A percentile compares a stretch with the other conserved stretches of the same genome.
These are phyloP conservation scores for Penicillium hordei DNA, from an alignment of 2,329 filamentous ascomycete genomes.

Conservation along the genomic window DNA sequence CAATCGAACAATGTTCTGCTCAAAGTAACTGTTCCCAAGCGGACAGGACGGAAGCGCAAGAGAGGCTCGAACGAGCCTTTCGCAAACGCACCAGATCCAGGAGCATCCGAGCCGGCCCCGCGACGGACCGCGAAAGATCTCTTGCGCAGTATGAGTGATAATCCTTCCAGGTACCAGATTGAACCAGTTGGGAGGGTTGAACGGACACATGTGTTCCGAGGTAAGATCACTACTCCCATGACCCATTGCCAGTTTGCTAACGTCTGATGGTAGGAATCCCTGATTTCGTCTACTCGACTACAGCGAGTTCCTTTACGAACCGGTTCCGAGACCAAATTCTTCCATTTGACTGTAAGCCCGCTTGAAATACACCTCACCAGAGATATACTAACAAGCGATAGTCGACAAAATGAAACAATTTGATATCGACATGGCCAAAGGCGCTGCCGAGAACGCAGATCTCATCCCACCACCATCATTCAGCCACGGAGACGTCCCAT, in stretches of 20 bases:
- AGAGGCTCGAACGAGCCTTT: constrained; percentile 70
- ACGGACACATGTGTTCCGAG: constrained; percentile 82
- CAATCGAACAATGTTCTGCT: constrained; percentile 80
- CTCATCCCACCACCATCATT: constrained; percentile 79
- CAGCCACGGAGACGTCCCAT: constrained; percentile 70
- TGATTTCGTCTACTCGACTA: constrained; percentile 80
- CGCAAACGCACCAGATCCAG: constrained; percentile 42
- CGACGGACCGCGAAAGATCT: constrained; percentile 29
- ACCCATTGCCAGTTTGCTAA: background rate
- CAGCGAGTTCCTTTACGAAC: constrained; percentile 66
- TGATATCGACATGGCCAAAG: constrained; percentile 63
- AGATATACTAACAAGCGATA: constrained; percentile 25
- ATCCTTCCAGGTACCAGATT: constrained; percentile 63
- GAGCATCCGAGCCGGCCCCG: constrained; percentile 18
- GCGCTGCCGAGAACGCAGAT: constrained; percentile 61
- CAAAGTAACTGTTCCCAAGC: constrained; percentile 80
- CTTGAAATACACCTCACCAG: background rate
- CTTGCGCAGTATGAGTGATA: constrained; percentile 64
- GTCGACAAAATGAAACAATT: constrained; percentile 64
- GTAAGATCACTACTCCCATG: constrained; percentile 38
- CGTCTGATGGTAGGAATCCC: constrained; percentile 58
- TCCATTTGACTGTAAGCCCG: constrained; percentile 63
- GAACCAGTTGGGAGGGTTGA: constrained; percentile 71
- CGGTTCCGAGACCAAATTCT: constrained; percentile 71
- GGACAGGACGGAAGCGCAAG: constrained; percentile 83